Conservation (phyloP, 2,329 filamentous ascomycete species). For the Knoxdaviesia capensis region DNA sequence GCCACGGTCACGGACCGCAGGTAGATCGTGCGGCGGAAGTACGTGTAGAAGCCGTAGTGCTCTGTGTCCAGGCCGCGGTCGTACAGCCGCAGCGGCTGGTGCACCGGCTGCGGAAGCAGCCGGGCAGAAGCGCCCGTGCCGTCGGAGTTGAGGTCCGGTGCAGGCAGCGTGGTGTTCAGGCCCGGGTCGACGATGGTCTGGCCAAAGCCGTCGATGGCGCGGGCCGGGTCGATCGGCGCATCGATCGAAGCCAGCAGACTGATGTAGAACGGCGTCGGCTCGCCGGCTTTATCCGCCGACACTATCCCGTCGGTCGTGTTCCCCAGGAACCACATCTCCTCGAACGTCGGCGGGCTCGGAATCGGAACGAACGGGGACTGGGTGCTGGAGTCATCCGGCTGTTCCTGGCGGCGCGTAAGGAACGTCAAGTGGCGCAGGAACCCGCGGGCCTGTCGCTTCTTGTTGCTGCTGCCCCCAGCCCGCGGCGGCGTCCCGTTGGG, state of each 20-base stretch:
- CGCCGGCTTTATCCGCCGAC: slow-evolving; percentile 51
- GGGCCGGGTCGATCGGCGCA: slow-evolving; percentile 11
- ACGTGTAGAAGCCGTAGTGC: slow-evolving; percentile 86
- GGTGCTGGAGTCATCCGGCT: slow-evolving; percentile 6
- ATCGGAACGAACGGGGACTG: slow-evolving; percentile 16
- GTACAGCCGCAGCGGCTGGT: slow-evolving; percentile 69
- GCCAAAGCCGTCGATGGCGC: slow-evolving; percentile 7
- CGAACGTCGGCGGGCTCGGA: slow-evolving; percentile 36
- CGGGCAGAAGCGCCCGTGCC: slow-evolving; percentile 53
- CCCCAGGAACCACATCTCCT: slow-evolving; percentile 65
- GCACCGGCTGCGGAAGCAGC: slow-evolving; percentile 47
- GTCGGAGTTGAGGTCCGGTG: slow-evolving; percentile 41
- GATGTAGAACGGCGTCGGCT: slow-evolving; percentile 77
- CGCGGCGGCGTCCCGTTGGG: slow-evolving; percentile 16
- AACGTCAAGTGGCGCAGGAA: slow-evolving; percentile 3
- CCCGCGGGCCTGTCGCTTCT: slow-evolving; percentile 5
- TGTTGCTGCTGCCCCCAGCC: slow-evolving; percentile 4
- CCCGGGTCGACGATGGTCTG: slow-evolving; percentile 4
- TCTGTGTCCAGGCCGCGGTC: slow-evolving; percentile 65
- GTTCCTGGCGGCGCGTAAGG: slow-evolving; percentile 1
- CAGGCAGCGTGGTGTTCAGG: slow-evolving; percentile 29
- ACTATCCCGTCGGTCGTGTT: slow-evolving; percentile 64
- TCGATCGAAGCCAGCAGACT: slow-evolving; percentile 38
- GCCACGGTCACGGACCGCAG: slow-evolving; percentile 37
- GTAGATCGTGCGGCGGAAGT: slow-evolving; percentile 78